Evolutionary conservation across 306 rosid genomes (phyloP), one percentile per base, ranked within the genome.

Genomic region (Rubus idaeus): DNA sequence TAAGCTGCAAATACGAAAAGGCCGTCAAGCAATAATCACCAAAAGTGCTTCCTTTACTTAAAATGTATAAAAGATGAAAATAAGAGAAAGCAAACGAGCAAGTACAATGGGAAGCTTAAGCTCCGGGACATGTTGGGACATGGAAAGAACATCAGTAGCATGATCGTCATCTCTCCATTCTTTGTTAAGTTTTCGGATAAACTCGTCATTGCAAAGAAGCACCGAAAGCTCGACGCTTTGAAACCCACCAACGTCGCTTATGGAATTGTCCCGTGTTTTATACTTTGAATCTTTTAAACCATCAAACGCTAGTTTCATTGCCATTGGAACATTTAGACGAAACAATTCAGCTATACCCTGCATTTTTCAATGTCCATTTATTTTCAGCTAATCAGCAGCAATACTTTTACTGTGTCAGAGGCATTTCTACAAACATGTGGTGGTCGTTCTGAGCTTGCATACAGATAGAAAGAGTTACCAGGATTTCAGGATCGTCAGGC

Each of bases 111-210:
- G 97, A 78, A 95, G 89, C 80, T 90, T 88, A 75, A 92, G 87
- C 80, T 84, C 93, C n/a, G 97, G 92, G 10, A 83, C 75, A 77
- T 95, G 97, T 45, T 89, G 90, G 10, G 98, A 92, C 98, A 95
- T 82, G 13, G 97, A 95, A 63, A 95, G 97, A 72, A 95, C 98
- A 82, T 92, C 97, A 0, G 97, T 95, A 55, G 98, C 89, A 6
- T 83, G 97, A 82, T 95, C 98, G 85, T 95, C 98, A 42, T 86
- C 89, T 87, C 98, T 89, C 97, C 98, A 90, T 68, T 95, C 97
- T 75, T 89, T 92, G 76, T 95, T 95, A 71, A 92, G 97, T 81
- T 89, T 90, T 26, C 79, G 76, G 60, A 95, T 95, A 82, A 92
- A 92, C 41, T 86, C 89, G 17, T 95, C 96, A 35, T 95, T 95